A percentile compares a stretch with the other conserved stretches of the same genome.
These are phyloP conservation scores for Allium fistulosum DNA, from an alignment of 106 monocot species.

Conservation along the genomic window DNA sequence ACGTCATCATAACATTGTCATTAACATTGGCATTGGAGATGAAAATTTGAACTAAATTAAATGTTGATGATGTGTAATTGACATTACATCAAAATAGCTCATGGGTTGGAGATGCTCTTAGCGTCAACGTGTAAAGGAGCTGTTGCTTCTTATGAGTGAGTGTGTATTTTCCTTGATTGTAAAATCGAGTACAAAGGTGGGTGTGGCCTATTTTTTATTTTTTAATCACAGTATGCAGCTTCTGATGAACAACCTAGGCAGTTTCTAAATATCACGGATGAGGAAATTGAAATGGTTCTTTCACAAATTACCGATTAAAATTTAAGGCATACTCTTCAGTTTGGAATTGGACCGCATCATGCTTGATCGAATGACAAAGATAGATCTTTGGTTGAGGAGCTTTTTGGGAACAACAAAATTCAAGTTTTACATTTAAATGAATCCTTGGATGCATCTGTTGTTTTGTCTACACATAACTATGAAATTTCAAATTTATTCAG, in stretches of 20 bases:
- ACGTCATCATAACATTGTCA: too few species aligned
- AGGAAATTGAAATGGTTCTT: slow-evolving; percentile 67
- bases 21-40: too few species aligned
- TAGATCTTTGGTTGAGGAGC: slow-evolving; percentile 92
- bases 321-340: slow-evolving; percentile 82
- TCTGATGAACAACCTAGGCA: slow-evolving; percentile 91
- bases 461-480: not conserved
- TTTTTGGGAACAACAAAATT: slow-evolving; percentile 90
- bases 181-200: too few species aligned
- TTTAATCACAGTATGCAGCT: slow-evolving; percentile 56
- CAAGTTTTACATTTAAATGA: slow-evolving; percentile 37
- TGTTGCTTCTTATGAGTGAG: too few species aligned
- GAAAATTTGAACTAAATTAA: too few species aligned
- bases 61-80: too few species aligned
- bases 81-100: too few species aligned
- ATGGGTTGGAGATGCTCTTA: too few species aligned
- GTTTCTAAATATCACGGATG: slow-evolving; percentile 78
- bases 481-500: not conserved
- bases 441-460: not conserved
- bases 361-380: slow-evolving; percentile 91
- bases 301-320: slow-evolving; percentile 87
- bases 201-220: not conserved
- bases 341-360: slow-evolving; percentile 97
- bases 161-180: too few species aligned
- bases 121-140: too few species aligned